phyloP scores from a whole-genome alignment of 1,139 yeast genomes.

The Zygosaccharomyces pseudobailii region DNA sequence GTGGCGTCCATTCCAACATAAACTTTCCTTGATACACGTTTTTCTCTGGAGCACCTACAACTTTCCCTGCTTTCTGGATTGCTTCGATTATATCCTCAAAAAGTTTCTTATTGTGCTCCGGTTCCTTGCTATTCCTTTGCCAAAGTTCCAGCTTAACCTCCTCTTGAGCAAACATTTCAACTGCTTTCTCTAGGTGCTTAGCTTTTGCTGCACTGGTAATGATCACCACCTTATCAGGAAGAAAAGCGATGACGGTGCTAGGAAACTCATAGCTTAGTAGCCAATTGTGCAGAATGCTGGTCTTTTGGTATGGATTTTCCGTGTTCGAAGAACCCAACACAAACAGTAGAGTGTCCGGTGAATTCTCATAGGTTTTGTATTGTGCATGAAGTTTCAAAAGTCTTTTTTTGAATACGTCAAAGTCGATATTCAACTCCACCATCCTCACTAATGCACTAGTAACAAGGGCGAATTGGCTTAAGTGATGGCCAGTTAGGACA shows the following conservation, averaged over 20 bases:
- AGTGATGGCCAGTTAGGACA: neutral
- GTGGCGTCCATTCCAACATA: constrained; percentile 69
- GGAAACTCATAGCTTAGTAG: constrained; percentile 92
- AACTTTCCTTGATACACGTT: constrained; percentile 81
- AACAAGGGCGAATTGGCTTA: neutral
- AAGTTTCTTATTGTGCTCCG: constrained; percentile 63
- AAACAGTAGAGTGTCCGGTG: constrained; percentile 54
- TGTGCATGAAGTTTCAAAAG: constrained; percentile 31
- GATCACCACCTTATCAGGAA: constrained; percentile 56
- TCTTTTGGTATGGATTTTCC: constrained; percentile 85
- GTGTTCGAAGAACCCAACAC: constrained; percentile 82
- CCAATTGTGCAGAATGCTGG: constrained; percentile 89
- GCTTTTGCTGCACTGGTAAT: constrained; percentile 88
- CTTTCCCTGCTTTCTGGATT: constrained; percentile 43
- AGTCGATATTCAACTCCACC: constrained; percentile 39
- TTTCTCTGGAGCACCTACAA: constrained; percentile 59
- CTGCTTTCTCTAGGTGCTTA: constrained; percentile 52
- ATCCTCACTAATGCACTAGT: constrained; percentile 8
- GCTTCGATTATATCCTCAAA: constrained; percentile 56
- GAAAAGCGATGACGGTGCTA: constrained; percentile 71
- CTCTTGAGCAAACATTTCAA: constrained; percentile 29
- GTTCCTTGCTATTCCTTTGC: constrained; percentile 72
- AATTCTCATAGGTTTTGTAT: constrained; percentile 39
- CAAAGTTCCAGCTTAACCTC: constrained; percentile 53
- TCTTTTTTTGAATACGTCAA: constrained; percentile 37